These are phyloP conservation scores for Xylariaceae sp. DNA, from an alignment of 2,329 filamentous ascomycete genomes.

Conservation along the genomic window DNA sequence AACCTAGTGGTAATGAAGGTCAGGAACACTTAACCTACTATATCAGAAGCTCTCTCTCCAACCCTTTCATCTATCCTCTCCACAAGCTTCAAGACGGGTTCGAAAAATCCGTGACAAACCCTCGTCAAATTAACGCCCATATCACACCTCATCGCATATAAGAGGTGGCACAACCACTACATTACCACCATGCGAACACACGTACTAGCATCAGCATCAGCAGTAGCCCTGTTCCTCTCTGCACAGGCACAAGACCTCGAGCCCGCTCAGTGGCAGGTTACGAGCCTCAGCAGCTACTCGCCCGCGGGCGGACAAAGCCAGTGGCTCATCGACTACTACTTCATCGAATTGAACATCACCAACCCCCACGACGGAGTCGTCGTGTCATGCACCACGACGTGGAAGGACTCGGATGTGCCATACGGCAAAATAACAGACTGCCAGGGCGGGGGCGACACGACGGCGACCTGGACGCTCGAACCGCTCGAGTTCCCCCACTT, in stretches of 20 bases:
- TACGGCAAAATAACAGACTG: conserved; percentile 19
- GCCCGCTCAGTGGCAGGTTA: conserved; percentile 24
- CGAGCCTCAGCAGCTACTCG: conserved; percentile 18
- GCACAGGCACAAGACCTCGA: no score
- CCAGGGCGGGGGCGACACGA: conserved; percentile 7
- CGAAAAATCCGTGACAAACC: no score
- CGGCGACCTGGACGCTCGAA: conserved; percentile 24
- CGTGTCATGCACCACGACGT: conserved; percentile 26
- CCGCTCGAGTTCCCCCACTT: conserved; percentile 20
- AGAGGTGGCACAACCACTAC: no score
- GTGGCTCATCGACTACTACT: conserved; percentile 17
- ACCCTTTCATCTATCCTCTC: no score
- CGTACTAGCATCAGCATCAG: not conserved
- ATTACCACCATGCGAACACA: no score
- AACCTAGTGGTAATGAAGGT: no score
- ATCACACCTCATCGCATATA: no score
- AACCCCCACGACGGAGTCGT: conserved; percentile 22
- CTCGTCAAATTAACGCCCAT: no score
- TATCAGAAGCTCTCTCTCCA: no score
- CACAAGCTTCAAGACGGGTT: no score
- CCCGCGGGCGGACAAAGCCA: conserved; percentile 24
- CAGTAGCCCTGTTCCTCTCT: not conserved
- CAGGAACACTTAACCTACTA: no score
- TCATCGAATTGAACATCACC: conserved; percentile 21
- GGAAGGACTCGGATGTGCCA: conserved; percentile 14